Evolutionary conservation across 306 rosid species (phyloP).

Genomic region (Lithocarpus polystachyus): DNA sequence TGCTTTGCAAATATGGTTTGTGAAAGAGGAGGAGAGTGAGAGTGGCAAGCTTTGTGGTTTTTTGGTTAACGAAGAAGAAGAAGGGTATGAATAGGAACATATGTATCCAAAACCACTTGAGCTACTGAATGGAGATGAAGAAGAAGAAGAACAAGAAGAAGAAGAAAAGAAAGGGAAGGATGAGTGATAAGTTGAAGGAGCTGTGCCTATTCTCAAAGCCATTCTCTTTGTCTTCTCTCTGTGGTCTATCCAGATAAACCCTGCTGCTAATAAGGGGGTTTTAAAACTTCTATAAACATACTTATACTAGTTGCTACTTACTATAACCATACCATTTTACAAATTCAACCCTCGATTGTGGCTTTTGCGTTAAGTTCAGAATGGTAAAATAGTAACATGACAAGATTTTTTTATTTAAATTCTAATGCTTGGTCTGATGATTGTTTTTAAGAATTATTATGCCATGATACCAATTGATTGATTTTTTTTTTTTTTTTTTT

Average conservation of each 20-base stretch:
- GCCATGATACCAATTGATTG: too few species aligned
- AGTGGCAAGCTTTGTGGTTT: conserved; percentile 22
- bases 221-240: conserved; percentile 12
- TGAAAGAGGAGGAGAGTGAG: conserved; percentile 21
- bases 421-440: too few species aligned
- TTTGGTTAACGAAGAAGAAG: not conserved
- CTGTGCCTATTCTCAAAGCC: conserved; percentile 22
- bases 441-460: too few species aligned
- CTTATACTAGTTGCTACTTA: too few species aligned
- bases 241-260: not conserved
- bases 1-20: conserved; percentile 41
- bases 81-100: conserved; percentile 26
- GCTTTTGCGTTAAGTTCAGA: too few species aligned
- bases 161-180: not conserved
- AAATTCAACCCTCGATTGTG: not conserved
- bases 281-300: too few species aligned
- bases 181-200: conserved; percentile 15
- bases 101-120: conserved; percentile 14
- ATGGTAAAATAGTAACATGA: too few species aligned
- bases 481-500: too few species aligned
- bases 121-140: conserved; percentile 19
- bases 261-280: not conserved
- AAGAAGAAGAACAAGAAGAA: conserved; percentile 15
- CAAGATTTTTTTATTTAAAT: too few species aligned
- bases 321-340: not conserved